These are phyloP conservation scores for Leucosporidium scottii DNA, from an alignment of 768 basidiomycete genomes.

Conservation along the genomic window DNA sequence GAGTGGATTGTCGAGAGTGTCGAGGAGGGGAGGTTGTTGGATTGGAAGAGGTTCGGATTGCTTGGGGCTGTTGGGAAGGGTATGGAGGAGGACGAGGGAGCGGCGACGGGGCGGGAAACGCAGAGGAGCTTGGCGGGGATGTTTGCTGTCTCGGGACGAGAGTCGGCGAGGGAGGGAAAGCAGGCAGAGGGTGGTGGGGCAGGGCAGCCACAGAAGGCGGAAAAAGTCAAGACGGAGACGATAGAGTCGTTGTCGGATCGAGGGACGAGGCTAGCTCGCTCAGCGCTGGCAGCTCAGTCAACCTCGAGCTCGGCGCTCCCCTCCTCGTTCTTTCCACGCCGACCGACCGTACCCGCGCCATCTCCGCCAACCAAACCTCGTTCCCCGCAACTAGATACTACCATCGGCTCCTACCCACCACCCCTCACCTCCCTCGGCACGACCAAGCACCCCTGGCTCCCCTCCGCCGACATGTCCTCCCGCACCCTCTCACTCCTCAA, in stretches of 20 bases:
- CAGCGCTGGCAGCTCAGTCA: neutral
- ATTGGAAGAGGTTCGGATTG: slow-evolving; percentile 63
- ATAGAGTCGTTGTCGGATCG: slow-evolving; percentile 20
- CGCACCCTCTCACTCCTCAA: slow-evolving; percentile 72
- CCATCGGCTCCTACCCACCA: slow-evolving; percentile 16
- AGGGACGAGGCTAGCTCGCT: slow-evolving; percentile 12
- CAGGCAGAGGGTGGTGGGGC: neutral
- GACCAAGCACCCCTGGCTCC: slow-evolving; percentile 20
- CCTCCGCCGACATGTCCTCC: slow-evolving; percentile 51
- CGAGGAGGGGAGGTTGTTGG: slow-evolving; percentile 58
- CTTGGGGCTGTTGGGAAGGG: slow-evolving; percentile 1
- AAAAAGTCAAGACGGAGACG: slow-evolving; percentile 8
- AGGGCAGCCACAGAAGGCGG: neutral
- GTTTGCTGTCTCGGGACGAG: too few species aligned
- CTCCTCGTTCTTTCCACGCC: slow-evolving; percentile 8
- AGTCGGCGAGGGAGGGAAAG: neutral
- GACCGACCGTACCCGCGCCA: neutral
- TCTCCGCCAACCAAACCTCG: neutral
- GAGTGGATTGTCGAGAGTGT: slow-evolving; percentile 82
- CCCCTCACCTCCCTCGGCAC: slow-evolving; percentile 9
- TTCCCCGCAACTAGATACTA: neutral
- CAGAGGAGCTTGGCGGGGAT: slow-evolving; percentile 29
- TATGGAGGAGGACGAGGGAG: neutral
- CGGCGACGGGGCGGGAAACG: slow-evolving; percentile 15
- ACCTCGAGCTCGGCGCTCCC: neutral